These are phyloP conservation scores for Mucor lusitanicus DNA, from an alignment of 371 early-diverging fungal genomes.

Conservation along the genomic window DNA sequence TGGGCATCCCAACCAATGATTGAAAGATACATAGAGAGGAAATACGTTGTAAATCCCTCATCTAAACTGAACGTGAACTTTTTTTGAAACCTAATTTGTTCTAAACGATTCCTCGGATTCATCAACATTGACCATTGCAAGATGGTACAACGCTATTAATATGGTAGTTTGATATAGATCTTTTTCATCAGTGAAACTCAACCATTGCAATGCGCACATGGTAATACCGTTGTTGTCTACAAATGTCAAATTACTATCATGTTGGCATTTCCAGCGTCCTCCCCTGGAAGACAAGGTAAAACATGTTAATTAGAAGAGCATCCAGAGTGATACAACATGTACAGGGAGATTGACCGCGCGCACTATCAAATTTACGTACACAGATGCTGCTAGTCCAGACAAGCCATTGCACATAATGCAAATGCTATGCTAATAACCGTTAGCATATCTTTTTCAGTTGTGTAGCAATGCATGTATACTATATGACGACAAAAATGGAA, in stretches of 20 bases:
- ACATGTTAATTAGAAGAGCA: not conserved
- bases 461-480: not conserved
- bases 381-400: not conserved
- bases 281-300: not conserved
- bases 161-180: not conserved
- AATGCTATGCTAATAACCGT: not conserved
- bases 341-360: not conserved
- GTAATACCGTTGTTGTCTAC: not conserved
- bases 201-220: not conserved
- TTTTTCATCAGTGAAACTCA: not conserved
- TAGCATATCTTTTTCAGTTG: not conserved
- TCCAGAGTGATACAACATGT: not conserved
- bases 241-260: not conserved
- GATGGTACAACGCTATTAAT: not conserved
- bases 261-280: not conserved
- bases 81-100: not conserved
- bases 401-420: no score
- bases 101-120: not conserved
- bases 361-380: not conserved
- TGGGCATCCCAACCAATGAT: not conserved
- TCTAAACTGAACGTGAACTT: not conserved
- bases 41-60: not conserved
- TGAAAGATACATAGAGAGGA: not conserved
- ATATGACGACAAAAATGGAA: not conserved
- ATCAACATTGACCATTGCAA: not conserved